These are phyloP conservation scores for Syncephalastrum monosporum DNA, from an alignment of 371 early-diverging fungal genomes.

Conservation along the genomic window DNA sequence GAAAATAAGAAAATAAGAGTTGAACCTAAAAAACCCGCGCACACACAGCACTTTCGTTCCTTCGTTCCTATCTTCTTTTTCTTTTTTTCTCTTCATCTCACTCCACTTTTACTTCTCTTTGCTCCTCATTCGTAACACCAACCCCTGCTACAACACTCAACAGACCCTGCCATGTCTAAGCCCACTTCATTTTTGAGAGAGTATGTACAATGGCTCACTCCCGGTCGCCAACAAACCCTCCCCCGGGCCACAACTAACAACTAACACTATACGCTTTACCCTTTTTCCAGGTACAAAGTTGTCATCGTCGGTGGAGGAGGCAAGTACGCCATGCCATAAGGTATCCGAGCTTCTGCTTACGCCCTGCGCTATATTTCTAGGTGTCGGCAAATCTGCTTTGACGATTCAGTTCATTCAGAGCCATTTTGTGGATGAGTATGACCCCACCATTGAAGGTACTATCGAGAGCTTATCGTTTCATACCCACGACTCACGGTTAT, in stretches of 20 bases:
- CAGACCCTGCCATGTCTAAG: slow-evolving; percentile 13
- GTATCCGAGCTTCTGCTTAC: slow-evolving; percentile 6
- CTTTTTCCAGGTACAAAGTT: slow-evolving; percentile 56
- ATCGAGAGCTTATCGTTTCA: background rate
- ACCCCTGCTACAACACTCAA: too few relatives aligned
- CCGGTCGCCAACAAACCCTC: background rate
- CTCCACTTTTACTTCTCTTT: slow-evolving; percentile 1
- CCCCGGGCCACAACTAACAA: background rate
- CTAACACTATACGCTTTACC: background rate
- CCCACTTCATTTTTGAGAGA: slow-evolving; percentile 23
- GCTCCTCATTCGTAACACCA: background rate
- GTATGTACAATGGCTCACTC: slow-evolving; percentile 1
- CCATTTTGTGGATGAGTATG: slow-evolving; percentile 90
- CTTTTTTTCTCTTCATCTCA: slow-evolving; percentile 4
- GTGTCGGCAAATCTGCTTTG: slow-evolving; percentile 86
- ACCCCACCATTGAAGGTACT: slow-evolving; percentile 89
- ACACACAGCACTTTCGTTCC: background rate
- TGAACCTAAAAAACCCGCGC: too few relatives aligned
- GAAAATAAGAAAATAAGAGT: too few relatives aligned
- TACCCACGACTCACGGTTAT: background rate
- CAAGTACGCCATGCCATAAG: slow-evolving; percentile 31
- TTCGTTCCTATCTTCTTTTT: background rate
- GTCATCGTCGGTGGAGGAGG: slow-evolving; percentile 89
- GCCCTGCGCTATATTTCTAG: slow-evolving; percentile 20
- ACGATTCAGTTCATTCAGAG: slow-evolving; percentile 91